phyloP scores from a whole-genome alignment of 2,329 filamentous ascomycete genomes.

The Alternaria metachromatica region DNA sequence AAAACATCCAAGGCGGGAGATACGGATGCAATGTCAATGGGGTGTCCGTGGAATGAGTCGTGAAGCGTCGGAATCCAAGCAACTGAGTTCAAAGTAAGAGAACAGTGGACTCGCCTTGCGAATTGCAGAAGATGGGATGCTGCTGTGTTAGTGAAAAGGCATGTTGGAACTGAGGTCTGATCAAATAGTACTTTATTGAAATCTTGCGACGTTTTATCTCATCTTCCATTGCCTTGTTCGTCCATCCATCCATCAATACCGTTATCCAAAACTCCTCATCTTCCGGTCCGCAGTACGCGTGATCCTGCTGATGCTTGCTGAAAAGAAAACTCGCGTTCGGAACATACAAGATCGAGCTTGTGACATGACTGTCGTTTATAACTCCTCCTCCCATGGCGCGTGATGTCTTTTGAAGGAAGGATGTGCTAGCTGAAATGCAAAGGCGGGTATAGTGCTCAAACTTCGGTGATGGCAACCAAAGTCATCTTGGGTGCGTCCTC shows the following conservation, averaged over 20 bases:
- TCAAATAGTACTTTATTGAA: slow-evolving; percentile 13
- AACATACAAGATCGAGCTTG: neutral
- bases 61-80: neutral
- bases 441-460: slow-evolving; percentile 26
- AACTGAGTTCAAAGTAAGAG: neutral
- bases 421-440: neutral
- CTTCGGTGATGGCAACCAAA: slow-evolving; percentile 49
- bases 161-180: neutral
- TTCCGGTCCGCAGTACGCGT: slow-evolving; percentile 12
- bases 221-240: neutral
- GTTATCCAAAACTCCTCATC: slow-evolving; percentile 8
- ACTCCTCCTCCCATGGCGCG: neutral
- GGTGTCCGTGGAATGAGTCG: neutral
- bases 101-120: neutral
- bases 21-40: neutral
- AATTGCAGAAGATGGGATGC: neutral
- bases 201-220: neutral
- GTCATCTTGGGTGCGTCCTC: slow-evolving; percentile 47
- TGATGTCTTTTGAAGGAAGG: neutral
- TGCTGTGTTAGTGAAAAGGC: neutral
- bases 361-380: neutral
- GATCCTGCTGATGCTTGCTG: slow-evolving; percentile 13
- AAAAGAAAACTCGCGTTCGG: slow-evolving; percentile 2
- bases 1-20: neutral
- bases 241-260: neutral